Base-by-base conservation (phyloP, 2,329 filamentous ascomycete species). In the Colletotrichum agaves region DNA sequence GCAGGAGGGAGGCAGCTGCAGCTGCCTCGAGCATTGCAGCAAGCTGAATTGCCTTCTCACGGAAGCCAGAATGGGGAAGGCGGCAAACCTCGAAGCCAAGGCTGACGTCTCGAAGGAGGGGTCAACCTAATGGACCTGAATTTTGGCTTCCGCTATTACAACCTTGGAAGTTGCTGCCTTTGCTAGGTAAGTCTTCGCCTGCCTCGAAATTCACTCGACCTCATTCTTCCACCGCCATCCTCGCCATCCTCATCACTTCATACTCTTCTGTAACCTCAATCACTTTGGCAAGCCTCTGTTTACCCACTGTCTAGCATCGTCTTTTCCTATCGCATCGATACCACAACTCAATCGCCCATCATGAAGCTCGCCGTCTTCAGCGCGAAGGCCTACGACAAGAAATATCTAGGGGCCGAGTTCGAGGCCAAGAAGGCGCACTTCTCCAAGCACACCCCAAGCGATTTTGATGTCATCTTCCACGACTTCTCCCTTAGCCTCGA, bases 331-430 rank as follows among this genome's bases (percentile, higher is more conserved):
- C 27, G 10, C 21, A 5, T 23, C n/a, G 7, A 21, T 5, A 46
- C 11, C 49, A 12, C 35, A 1, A 21, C 13, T 7, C 12, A 21
- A 33, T 12, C 31, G 50, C 50, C 63, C 61, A n/a, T 19, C 55
- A 86, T 88, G 84, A 87, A 86, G 76, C 79, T 91, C 74, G 84
- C 87, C 70, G 82, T 91, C 69, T 91, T 90, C 78, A 90, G 86
- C 78, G 80, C 87, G 62, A 90, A 91, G 77, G 80, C 86, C 55
- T 90, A 90, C 77, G 88, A 90, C 80, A 84, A 83, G 71, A 78
- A 80, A 67, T 89, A 83, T 75, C 79, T 91, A 44, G 77, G 80
- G 43, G 77, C 79, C 43, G 82, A 81, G 37, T 37, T 65, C 41
- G 65, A 68, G 23, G 61, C 49, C 17, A 68, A 43, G 23, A 60